Evolutionary conservation across 352 stramenopile genomes (phyloP), one percentile per base, ranked within the genome.

Genomic region (Phytophthora citrophthora): DNA sequence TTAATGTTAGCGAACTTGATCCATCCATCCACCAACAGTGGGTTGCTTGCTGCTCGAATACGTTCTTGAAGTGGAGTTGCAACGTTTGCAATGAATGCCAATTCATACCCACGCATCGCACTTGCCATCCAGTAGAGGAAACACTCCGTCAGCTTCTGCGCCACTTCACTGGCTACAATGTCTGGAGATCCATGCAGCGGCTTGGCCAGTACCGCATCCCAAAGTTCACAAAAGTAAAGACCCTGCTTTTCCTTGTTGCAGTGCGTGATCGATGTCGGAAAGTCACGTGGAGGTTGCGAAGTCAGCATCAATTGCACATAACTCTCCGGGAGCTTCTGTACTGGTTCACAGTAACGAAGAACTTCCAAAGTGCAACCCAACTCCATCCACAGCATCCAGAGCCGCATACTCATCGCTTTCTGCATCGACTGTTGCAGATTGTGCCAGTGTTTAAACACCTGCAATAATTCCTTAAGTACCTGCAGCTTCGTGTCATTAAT

Each of bases 21-120:
- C 58, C 54, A 66, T 15, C 24, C 55, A 65, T 68, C 47, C 12
- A 10, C 23, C 15, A 76, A 13, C 50, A 45, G n/a, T 40, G 13
- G 43, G 26, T 44, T 67, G 15, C 20, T 50, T 9, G 31, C 46
- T 10, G 18, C 16, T 48, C 3, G 47, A 32, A 81, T n/a, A 36
- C 78, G 38, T 13, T 44, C 47, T 46, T 49, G 45, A 36, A 81
- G 41, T 1, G 54, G 27, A 20, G 48, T 31, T n/a, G 64, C 70
- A 24, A 76, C 54, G 40, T 74, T 79, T 0, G 46, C 56, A 18
- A 81, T 59, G 50, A 78, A 84, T 10, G 23, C 64, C 4, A 70
- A 11, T 56, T 81, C 70, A 54, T 73, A 81, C 4, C 61, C 67
- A 31, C 36, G 49, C 66, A 84, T 84, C 4, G 66, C 72, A 23